Evolutionary conservation across 1,284 basidiomycete genomes (phyloP).

Genomic region (Hemileia vastatrix): DNA sequence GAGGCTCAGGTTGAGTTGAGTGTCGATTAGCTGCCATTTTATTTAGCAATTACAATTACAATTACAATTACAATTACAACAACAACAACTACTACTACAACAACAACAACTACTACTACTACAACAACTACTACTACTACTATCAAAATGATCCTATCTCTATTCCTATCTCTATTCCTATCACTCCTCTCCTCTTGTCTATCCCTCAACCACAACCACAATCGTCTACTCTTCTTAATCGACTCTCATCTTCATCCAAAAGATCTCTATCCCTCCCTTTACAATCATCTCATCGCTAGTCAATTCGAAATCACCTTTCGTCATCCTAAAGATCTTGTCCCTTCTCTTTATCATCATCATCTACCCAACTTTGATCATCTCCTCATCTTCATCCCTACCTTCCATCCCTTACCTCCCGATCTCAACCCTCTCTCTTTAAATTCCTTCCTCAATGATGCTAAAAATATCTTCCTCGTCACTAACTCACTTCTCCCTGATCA

Average conservation of each 20-base stretch:
- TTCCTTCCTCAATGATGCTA: conserved; percentile 48
- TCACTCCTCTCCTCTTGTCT: too few relatives aligned
- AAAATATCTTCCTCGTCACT: conserved; percentile 76
- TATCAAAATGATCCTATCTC: too few relatives aligned
- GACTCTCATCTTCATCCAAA: not conserved
- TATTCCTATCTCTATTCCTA: too few relatives aligned
- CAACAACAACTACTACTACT: too few relatives aligned
- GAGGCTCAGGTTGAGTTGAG: too few relatives aligned
- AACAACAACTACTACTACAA: too few relatives aligned
- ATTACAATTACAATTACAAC: too few relatives aligned
- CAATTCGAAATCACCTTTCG: conserved; percentile 75
- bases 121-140: too few relatives aligned
- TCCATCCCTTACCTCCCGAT: conserved; percentile 59
- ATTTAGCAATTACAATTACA: too few relatives aligned
- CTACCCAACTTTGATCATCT: conserved; percentile 69
- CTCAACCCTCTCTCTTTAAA: conserved; percentile 60
- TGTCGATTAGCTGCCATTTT: too few relatives aligned
- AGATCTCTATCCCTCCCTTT: not conserved
- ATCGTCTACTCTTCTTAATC: too few relatives aligned
- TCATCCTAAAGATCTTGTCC: conserved; percentile 59
- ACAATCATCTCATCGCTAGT: conserved; percentile 52
- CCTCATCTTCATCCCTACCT: conserved; percentile 66
- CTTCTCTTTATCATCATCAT: conserved; percentile 60
- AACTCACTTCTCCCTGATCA: conserved; percentile 53
- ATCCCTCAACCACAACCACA: too few relatives aligned